A percentile compares a stretch with the other conserved stretches of the same genome.
These are phyloP conservation scores for Rhodomyrtus tomentosa DNA, from an alignment of 345 rosid genomes.

Conservation along the genomic window DNA sequence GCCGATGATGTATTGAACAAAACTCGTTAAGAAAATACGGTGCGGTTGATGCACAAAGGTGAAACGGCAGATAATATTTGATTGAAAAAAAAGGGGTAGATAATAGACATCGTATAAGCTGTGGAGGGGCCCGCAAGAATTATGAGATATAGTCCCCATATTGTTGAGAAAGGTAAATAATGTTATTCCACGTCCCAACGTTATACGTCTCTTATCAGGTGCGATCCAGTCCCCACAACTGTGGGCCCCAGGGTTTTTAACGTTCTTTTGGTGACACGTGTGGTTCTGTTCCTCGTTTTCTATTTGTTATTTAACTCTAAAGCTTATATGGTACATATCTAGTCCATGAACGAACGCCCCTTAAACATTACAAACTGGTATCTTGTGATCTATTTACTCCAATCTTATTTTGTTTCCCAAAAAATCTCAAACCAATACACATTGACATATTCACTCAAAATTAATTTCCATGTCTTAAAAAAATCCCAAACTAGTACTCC, in stretches of 20 bases:
- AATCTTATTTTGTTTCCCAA: not conserved
- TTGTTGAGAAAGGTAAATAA: not conserved
- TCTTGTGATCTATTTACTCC: not conserved
- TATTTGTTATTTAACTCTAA: not conserved
- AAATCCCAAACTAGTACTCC: accelerated
- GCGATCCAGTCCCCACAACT: not conserved
- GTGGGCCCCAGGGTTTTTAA: not conserved
- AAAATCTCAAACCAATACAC: not conserved
- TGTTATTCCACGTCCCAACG: not conserved
- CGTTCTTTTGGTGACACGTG: not conserved
- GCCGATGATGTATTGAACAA: too few relatives aligned
- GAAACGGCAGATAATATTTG: not conserved
- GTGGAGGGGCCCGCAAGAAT: too few relatives aligned
- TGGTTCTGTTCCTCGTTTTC: not conserved
- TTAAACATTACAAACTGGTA: not conserved
- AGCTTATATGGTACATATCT: not conserved
- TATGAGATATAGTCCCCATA: too few relatives aligned
- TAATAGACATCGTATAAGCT: too few relatives aligned
- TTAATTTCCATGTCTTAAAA: not conserved
- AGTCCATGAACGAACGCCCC: not conserved
- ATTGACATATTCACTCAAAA: not conserved
- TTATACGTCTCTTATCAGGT: not conserved
- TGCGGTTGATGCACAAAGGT: not conserved
- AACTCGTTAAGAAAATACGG: too few relatives aligned
- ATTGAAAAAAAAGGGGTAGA: too few relatives aligned